These are phyloP conservation scores for Nannizziopsis arthrosporioides DNA, from an alignment of 2,329 filamentous ascomycete species.

Conservation along the genomic window DNA sequence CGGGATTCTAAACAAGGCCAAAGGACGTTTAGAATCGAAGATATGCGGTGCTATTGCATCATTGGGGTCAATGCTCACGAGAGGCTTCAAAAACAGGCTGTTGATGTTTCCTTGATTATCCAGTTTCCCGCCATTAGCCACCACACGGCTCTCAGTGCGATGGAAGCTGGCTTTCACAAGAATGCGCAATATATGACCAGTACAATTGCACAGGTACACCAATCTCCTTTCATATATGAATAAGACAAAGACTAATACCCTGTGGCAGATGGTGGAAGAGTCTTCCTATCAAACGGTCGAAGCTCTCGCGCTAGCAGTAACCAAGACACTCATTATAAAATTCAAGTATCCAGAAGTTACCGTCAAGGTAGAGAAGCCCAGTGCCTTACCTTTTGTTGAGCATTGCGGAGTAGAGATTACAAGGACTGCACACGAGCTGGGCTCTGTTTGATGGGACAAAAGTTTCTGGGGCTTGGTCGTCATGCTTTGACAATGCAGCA, in stretches of 20 bases:
- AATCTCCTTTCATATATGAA: too few relatives aligned
- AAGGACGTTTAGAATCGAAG: constrained; percentile 33
- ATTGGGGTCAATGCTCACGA: constrained; percentile 44
- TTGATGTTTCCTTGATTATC: constrained; percentile 33
- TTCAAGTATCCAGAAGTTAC: constrained; percentile 38
- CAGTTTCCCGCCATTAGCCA: constrained; percentile 1
- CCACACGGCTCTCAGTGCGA: constrained; percentile 18
- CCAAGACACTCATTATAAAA: constrained; percentile 35
- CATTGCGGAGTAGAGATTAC: constrained; percentile 40
- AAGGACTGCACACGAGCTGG: constrained; percentile 27
- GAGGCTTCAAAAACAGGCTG: constrained; percentile 39
- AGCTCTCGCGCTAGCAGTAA: constrained; percentile 39
- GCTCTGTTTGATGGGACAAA: constrained; percentile 18
- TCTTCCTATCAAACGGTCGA: constrained; percentile 42
- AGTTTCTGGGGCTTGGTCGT: not conserved
- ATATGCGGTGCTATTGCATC: constrained; percentile 36
- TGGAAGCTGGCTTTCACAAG: constrained; percentile 24
- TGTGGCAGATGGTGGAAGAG: constrained; percentile 32
- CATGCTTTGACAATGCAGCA: not conserved
- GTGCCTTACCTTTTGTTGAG: constrained; percentile 40
- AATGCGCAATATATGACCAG: constrained; percentile 32
- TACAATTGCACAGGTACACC: constrained; percentile 28
- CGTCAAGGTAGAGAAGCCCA: constrained; percentile 40
- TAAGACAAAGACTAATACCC: too few relatives aligned
- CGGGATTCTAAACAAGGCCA: constrained; percentile 22